Evolutionary conservation across 1,284 basidiomycete genomes (phyloP), one percentile per base, ranked within the genome.

Genomic region (Dichomitus squalens): DNA sequence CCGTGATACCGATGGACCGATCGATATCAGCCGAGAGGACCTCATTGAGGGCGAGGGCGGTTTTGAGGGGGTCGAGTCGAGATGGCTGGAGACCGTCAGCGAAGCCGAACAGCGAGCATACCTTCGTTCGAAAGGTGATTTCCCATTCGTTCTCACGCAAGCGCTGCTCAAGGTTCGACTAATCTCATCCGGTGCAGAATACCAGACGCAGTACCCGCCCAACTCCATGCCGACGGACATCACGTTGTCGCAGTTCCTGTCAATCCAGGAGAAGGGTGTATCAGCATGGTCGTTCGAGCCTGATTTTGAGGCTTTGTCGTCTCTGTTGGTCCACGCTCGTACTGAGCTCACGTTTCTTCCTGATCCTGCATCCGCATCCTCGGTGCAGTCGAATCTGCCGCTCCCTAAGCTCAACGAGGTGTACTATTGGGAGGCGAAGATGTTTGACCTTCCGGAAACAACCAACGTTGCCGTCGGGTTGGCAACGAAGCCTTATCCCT

Each of bases 221-320:
- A 93, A 96, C 67, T 97, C 95, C 14, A 79, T 90, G 49, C 92
- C 95, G 23, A 95, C 96, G 49, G 95, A 98, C 72, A 98, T 98
- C 73, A 98, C 96, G 0, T 80, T 98, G 36, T 96, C 95, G 1
- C 95, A 98, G 69, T 98, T 97, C 75, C 85, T 98, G 31, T 95
- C 95, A 21, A 98, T 98, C 60, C 95, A 98, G 73, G 95, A 98
- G 76, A 98, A 98, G 72, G 95, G 95, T 61, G 95, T 98, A 40
- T 95, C 95, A 23, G 95, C 95, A 7, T 98, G 95, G 95, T 93
- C 87, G 18, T 98, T 98, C 70, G 95, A 98, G 72, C 96, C 95
- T 40, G 95, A 98, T 73, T 96, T 95, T 72, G 95, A 98, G 74
- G 89, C 92, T 48, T 86, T 95, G 70, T 88, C 93, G 57, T 93